These are phyloP conservation scores for Myxozyma geophila DNA, from an alignment of 805 yeast species.

Conservation along the genomic window DNA sequence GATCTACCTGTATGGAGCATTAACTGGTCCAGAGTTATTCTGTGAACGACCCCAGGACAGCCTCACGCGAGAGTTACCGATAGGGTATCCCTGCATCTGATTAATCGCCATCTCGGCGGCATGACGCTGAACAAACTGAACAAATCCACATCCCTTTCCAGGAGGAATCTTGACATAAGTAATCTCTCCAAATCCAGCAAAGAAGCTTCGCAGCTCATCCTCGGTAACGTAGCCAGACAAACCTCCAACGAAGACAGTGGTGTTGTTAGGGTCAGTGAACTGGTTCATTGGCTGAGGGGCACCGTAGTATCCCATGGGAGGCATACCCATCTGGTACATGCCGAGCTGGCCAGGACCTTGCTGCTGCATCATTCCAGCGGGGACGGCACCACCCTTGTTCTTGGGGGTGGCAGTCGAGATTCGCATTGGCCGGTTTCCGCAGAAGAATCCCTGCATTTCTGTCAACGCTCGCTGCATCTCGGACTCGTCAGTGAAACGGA, in stretches of 20 bases:
- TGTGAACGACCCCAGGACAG: constrained; percentile 85
- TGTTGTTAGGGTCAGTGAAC: constrained; percentile 79
- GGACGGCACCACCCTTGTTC: constrained; percentile 44
- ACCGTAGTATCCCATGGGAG: constrained; percentile 44
- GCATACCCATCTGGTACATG: constrained; percentile 41
- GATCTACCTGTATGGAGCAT: constrained; percentile 42
- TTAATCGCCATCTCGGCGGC: constrained; percentile 85
- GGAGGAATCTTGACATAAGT: constrained; percentile 79
- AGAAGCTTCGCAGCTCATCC: constrained; percentile 62
- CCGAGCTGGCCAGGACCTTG: constrained; percentile 41
- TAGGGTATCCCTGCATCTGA: constrained; percentile 88
- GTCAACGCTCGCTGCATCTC: constrained; percentile 73
- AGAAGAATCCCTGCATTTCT: constrained; percentile 79
- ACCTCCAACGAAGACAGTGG: constrained; percentile 74
- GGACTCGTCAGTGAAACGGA: constrained; percentile 66
- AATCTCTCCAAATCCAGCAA: constrained; percentile 72
- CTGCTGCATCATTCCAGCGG: constrained; percentile 39
- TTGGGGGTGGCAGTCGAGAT: constrained; percentile 71
- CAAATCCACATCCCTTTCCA: constrained; percentile 86
- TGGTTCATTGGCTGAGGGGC: constrained; percentile 51
- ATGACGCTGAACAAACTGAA: constrained; percentile 74
- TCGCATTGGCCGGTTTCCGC: constrained; percentile 76
- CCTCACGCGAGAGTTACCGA: constrained; percentile 80
- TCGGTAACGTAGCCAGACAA: constrained; percentile 62
- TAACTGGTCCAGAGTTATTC: constrained; percentile 40